Evolutionary conservation across 345 rosid genomes (phyloP).

Genomic region (Hibiscus mutabilis): DNA sequence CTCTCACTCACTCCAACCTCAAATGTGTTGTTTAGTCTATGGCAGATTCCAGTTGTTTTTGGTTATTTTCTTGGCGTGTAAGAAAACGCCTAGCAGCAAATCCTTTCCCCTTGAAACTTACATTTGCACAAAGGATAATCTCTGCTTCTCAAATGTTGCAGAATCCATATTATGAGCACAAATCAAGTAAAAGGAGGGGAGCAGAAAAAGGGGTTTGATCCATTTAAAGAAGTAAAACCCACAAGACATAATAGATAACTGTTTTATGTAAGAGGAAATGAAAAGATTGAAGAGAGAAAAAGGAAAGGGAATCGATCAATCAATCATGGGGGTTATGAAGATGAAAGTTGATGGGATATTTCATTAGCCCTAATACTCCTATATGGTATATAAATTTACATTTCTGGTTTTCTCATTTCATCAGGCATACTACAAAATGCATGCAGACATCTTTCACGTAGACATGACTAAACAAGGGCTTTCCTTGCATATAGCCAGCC

Average conservation of each 20-base stretch:
- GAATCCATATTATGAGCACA: not conserved
- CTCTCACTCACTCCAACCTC: not conserved
- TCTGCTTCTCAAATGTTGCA: not conserved
- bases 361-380: not conserved
- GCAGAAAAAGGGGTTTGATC: not conserved
- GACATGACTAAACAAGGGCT: conserved; percentile 17
- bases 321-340: not conserved
- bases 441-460: not conserved
- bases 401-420: not conserved
- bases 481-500: no score
- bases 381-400: not conserved
- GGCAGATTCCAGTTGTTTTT: conserved; percentile 3
- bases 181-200: not conserved
- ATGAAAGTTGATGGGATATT: conserved; percentile 17
- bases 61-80: conserved; percentile 9
- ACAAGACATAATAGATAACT: not conserved
- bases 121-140: not conserved
- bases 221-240: not conserved
- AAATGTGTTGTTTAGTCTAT: not conserved
- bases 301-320: not conserved
- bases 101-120: no score
- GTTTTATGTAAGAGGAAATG: not conserved
- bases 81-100: not conserved
- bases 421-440: conserved; percentile 7
- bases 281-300: not conserved